Percentiles rank a stretch among this genome's conserved stretches.
phyloP scores from a whole-genome alignment of 345 rosid species.

The Linum lewisii region DNA sequence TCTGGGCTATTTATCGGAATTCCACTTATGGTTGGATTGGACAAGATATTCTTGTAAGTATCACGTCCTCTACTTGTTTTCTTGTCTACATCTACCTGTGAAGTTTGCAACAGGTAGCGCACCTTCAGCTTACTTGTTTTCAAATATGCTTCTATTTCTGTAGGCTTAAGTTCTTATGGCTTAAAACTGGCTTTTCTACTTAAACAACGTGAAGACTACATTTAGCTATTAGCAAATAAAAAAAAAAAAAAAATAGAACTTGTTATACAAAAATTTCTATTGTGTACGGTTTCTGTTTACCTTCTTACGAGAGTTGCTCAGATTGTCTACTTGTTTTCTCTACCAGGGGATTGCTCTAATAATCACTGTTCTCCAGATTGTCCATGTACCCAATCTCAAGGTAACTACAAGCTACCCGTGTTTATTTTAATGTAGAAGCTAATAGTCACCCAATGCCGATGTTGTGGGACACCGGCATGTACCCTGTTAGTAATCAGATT shows the following conservation, averaged over 20 bases:
- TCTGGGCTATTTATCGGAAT: constrained; percentile 76
- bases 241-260: background rate
- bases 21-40: constrained; percentile 85
- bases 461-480: too few relatives aligned
- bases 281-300: background rate
- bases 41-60: constrained; percentile 90
- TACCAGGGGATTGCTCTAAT: constrained; percentile 87
- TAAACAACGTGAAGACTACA: too few relatives aligned
- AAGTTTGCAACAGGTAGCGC: background rate
- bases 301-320: background rate
- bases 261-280: background rate
- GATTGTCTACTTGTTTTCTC: constrained; percentile 8
- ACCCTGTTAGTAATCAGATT: too few relatives aligned
- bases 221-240: background rate
- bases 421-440: background rate
- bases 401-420: constrained; percentile 24
- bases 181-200: too few relatives aligned
- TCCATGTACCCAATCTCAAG: constrained; percentile 94
- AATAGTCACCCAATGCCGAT: too few relatives aligned
- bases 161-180: background rate
- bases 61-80: constrained; percentile 8
- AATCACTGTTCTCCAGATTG: constrained; percentile 91
- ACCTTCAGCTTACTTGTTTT: constrained; percentile 7
- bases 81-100: background rate
- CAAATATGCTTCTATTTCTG: background rate